phyloP scores from a whole-genome alignment of 139 green algal genomes.

The Micractinium sp. region DNA sequence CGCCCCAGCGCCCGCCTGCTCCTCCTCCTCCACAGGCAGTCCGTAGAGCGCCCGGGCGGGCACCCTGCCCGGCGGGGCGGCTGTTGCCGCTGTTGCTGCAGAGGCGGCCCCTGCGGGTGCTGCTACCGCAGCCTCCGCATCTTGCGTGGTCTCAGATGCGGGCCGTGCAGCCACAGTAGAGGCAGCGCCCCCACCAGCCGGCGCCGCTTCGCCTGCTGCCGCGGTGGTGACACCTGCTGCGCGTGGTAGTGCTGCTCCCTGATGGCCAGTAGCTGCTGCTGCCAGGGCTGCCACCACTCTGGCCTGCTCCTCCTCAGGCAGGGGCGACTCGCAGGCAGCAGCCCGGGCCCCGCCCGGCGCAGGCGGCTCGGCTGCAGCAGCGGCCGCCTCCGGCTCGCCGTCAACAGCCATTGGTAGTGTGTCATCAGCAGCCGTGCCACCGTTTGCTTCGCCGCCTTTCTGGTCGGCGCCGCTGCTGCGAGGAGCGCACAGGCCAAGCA shows the following conservation, averaged over 20 bases:
- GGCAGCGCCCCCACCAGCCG: too few relatives aligned
- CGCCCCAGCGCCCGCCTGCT: background rate
- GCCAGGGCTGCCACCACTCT: background rate
- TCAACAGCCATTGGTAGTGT: too few relatives aligned
- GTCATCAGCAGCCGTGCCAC: too few relatives aligned
- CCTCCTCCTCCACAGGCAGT: background rate
- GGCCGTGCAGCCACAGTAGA: too few relatives aligned
- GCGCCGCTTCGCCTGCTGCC: too few relatives aligned
- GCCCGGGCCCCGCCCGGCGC: too few relatives aligned
- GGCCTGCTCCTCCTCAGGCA: constrained; percentile 23
- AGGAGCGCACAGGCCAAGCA: too few relatives aligned
- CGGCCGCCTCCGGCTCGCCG: too few relatives aligned
- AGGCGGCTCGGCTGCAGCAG: too few relatives aligned
- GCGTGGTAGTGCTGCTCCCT: background rate
- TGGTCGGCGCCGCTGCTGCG: too few relatives aligned
- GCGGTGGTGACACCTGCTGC: background rate
- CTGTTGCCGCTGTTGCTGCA: background rate
- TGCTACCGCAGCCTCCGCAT: background rate
- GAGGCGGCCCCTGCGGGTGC: background rate
- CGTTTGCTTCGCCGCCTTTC: too few relatives aligned
- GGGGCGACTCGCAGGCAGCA: background rate
- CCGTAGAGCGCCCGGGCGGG: constrained; percentile 11
- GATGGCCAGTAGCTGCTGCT: background rate
- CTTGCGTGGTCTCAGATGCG: background rate
- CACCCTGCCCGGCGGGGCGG: background rate